Percentiles rank a stretch among this genome's conserved stretches.
These are phyloP conservation scores for Picocystis sp. DNA, from an alignment of 163 green algal genomes.

Conservation along the genomic window DNA sequence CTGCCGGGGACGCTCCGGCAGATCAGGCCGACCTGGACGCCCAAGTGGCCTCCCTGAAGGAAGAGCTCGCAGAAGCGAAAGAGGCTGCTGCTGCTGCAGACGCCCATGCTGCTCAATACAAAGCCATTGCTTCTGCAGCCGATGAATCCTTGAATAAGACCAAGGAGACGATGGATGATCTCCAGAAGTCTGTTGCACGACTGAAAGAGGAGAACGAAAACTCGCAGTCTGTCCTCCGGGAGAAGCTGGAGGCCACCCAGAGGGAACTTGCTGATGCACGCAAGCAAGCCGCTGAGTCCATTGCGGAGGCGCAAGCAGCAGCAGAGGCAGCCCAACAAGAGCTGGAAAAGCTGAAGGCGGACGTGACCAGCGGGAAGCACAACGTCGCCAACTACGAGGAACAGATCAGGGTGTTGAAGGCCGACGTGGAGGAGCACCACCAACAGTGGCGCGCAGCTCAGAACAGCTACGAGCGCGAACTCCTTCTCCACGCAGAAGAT, in stretches of 20 bases:
- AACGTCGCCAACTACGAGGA: not conserved
- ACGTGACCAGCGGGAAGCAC: not conserved
- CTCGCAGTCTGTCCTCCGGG: slow-evolving; percentile 15
- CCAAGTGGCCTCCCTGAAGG: slow-evolving; percentile 7
- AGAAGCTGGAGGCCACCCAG: slow-evolving; percentile 3
- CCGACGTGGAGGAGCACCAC: slow-evolving; percentile 10
- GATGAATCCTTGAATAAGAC: slow-evolving; percentile 31
- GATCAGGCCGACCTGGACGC: slow-evolving; percentile 26
- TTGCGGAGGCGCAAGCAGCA: slow-evolving; percentile 3
- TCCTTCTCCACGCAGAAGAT: slow-evolving; percentile 31
- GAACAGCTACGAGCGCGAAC: slow-evolving; percentile 26
- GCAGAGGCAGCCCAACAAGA: not conserved
- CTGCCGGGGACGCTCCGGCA: too few relatives aligned
- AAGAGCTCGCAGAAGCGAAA: slow-evolving; percentile 13
- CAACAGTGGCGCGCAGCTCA: slow-evolving; percentile 10
- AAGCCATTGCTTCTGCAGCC: slow-evolving; percentile 23
- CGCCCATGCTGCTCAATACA: slow-evolving; percentile 27
- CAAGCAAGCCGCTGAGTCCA: slow-evolving; percentile 11
- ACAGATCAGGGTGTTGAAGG: slow-evolving; percentile 2
- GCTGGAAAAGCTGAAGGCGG: not conserved
- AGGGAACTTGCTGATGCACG: slow-evolving; percentile 6
- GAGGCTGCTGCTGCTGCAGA: slow-evolving; percentile 25
- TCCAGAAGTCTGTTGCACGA: slow-evolving; percentile 19
- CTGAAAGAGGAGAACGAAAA: slow-evolving; percentile 5
- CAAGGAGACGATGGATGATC: slow-evolving; percentile 16